Evolutionary conservation across 352 stramenopile species (phyloP), one percentile per base, ranked within the genome.

Genomic region (Globisporangium splendens): DNA sequence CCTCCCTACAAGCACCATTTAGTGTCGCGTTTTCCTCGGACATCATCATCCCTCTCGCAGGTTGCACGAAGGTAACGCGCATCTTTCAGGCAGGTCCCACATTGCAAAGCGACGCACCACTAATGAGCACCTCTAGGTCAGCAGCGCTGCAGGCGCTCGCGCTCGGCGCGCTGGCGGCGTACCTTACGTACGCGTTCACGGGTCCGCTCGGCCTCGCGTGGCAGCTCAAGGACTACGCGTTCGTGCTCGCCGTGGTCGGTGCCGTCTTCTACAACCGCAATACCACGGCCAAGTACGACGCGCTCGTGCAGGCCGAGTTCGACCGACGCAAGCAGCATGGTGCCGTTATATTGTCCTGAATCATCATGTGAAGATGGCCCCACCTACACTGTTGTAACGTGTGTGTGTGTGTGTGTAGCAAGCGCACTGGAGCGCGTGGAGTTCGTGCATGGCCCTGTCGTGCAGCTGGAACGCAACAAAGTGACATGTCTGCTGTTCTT

Each of bases 401-500:
- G n/a, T 7, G 33, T 18, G 24, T 51, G 38, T 41, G 38, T 64
- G 13, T 55, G 50, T 12, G 20, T 54, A 80, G 73, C 71, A n/a
- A 60, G 68, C 39, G 33, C 61, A 17, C 64, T 89, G 8, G 63
- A 81, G 47, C 75, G 61, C 21, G 38, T 91, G 18, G 81, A 89
- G 35, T 86, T 81, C 57, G 62, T 89, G 43, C 66, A 85, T n/a
- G 79, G 79, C n/a, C 35, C 65, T 14, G 56, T 66, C 0, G 50
- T 90, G 21, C 62, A 83, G 28, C 61, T 92, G 13, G 59, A 75
- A 44, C 22, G 62, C 54, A 85, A 89, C 66, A 82, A 81, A 67
- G 70, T 90, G 44, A 89, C 77, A 0, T 83, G 79, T 35, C 62
- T 90, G 18, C 63, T 92, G n/a, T 92, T 92, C 71, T 92, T 92